phyloP scores from a whole-genome alignment of 1,284 basidiomycete species.

The Apiotrichum sp. region DNA sequence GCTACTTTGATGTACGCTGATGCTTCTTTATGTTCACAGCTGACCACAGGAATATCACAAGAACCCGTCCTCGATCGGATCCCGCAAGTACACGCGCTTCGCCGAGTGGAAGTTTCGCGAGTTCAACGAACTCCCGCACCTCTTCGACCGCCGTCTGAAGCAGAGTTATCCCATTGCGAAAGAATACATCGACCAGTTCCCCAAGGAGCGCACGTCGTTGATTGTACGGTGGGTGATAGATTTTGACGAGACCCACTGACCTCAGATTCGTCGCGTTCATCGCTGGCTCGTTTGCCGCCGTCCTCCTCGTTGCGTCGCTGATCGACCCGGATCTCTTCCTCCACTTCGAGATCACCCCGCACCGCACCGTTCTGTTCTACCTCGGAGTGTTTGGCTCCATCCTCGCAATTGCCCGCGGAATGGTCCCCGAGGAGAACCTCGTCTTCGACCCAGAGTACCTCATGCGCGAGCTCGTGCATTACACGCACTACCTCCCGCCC shows the following conservation, averaged over 20 bases:
- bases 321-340: constrained; percentile 87
- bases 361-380: constrained; percentile 90
- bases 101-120: constrained; percentile 99
- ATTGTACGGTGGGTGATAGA: constrained; percentile 65
- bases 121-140: constrained; percentile 94
- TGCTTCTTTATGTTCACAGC: not conserved
- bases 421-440: constrained; percentile 89
- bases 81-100: constrained; percentile 85
- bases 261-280: constrained; percentile 87
- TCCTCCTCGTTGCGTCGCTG: constrained; percentile 81
- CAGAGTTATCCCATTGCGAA: constrained; percentile 83
- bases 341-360: constrained; percentile 89
- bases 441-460: constrained; percentile 90
- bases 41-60: constrained; percentile 85
- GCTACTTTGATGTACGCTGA: constrained; percentile 82
- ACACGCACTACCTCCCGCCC: constrained; percentile 91
- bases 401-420: constrained; percentile 81
- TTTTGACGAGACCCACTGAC: not conserved
- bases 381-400: constrained; percentile 79
- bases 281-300: constrained; percentile 91
- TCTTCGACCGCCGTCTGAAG: constrained; percentile 78
- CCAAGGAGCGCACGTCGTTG: constrained; percentile 84
- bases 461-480: constrained; percentile 82
- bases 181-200: constrained; percentile 95
- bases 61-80: constrained; percentile 88